A percentile compares a stretch with the other conserved stretches of the same genome.
Evolutionary conservation across 2,329 filamentous ascomycete species (phyloP).

Genomic region (Akanthomyces dipterigenus): DNA sequence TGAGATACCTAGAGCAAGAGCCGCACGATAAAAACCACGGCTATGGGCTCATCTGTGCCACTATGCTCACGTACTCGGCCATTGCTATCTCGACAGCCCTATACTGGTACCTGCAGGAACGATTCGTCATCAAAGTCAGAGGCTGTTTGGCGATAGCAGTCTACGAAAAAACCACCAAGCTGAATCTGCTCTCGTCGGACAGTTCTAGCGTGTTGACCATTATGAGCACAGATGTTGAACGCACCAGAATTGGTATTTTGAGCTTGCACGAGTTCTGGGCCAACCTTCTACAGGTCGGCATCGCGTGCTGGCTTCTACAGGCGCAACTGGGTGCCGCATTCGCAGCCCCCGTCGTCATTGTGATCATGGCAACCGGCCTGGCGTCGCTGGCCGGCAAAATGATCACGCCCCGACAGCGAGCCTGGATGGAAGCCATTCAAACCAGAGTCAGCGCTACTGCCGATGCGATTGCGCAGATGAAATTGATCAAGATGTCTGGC

Average conservation of each 20-base stretch:
- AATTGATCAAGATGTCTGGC: conserved; percentile 9
- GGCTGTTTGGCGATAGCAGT: conserved; percentile 18
- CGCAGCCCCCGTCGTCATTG: conserved; percentile 33
- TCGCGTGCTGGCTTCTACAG: background rate
- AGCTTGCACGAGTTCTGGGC: conserved; percentile 29
- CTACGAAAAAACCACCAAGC: conserved; percentile 19
- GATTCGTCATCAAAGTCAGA: conserved; percentile 19
- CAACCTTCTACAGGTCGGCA: background rate
- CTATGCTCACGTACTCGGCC: conserved; percentile 25
- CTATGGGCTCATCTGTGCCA: conserved; percentile 30
- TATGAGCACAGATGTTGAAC: conserved; percentile 36
- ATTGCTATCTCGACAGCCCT: conserved; percentile 27
- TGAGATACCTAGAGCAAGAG: conserved; percentile 19
- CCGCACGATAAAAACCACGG: conserved; percentile 17
- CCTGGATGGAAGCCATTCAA: conserved; percentile 11
- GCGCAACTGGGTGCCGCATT: background rate
- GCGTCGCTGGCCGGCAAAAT: background rate
- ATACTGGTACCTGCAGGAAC: conserved; percentile 28
- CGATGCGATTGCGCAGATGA: conserved; percentile 1
- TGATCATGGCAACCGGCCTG: conserved; percentile 22
- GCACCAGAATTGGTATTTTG: conserved; percentile 25
- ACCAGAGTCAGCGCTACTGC: conserved; percentile 2
- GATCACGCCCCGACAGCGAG: background rate
- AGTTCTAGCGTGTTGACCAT: conserved; percentile 30
- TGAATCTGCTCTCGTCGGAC: conserved; percentile 22